phyloP scores from a whole-genome alignment of 1,139 yeast species.

The Maudiozyma humilis region DNA sequence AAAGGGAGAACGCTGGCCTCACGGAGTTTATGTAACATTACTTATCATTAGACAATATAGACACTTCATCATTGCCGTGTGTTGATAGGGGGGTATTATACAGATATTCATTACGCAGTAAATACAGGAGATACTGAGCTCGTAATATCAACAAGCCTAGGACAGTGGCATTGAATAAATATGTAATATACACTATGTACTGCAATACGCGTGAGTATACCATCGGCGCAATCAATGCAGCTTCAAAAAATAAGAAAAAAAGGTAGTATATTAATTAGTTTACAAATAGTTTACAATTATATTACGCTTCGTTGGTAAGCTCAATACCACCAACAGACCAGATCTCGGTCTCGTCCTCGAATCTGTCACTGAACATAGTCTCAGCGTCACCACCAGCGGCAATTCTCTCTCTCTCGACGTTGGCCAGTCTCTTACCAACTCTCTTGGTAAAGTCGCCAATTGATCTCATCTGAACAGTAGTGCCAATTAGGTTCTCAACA shows the following conservation, averaged over 20 bases:
- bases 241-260: neutral
- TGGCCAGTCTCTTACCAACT: conserved; percentile 76
- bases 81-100: too few species aligned
- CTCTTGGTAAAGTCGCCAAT: conserved; percentile 82
- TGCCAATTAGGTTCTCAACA: conserved; percentile 39
- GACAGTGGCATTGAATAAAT: too few species aligned
- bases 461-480: conserved; percentile 58
- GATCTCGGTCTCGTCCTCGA: conserved; percentile 78
- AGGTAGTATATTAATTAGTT: neutral
- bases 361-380: conserved; percentile 72
- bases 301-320: conserved; percentile 20
- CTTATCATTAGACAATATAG: too few species aligned
- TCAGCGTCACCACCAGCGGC: conserved; percentile 89
- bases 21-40: conserved; percentile 26
- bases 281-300: neutral
- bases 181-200: too few species aligned
- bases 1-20: conserved; percentile 34
- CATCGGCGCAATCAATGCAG: too few species aligned
- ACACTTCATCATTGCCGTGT: too few species aligned
- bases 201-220: too few species aligned
- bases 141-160: too few species aligned
- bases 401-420: conserved; percentile 76
- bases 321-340: conserved; percentile 81
- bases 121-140: too few species aligned
- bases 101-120: too few species aligned